Evolutionary conservation across 306 rosid genomes (phyloP), one percentile per base, ranked within the genome.

Genomic region (Cicer cuneatum): DNA sequence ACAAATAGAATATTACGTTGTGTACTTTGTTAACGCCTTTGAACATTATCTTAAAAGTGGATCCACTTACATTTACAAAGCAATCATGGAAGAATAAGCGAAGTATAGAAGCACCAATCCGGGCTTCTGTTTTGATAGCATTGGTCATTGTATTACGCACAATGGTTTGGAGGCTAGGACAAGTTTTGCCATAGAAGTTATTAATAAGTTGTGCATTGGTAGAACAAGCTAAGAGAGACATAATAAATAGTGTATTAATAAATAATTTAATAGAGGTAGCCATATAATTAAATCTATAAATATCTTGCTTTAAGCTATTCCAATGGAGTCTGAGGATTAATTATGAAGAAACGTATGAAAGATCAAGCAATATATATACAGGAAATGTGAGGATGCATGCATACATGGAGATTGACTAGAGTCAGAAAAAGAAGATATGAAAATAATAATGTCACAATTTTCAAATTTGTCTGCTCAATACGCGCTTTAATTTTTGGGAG

Each of bases 181-280:
- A 93, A 47, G 84, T 76, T 47, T 1, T 72, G 0, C 73, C 74
- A 64, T 93, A 93, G 80, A 91, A 93, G 72, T 43, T 63, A 13
- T 84, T 35, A 7, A 86, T 70, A 46, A 93, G 96, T 40, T 91
- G 94, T 6, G 91, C 96, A 77, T 82, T 72, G 67, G 37, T 71
- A 12, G 74, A 69, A 65, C 52, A 80, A 1, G 85, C 48, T 1
- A 85, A 12, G 39, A 86, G 72, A 77, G 74, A 85, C 51, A 80
- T 35, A 37, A 81, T 7, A 10, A 72, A 74, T 14, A 77, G 7
- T 54, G 80, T 14, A 21, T 21, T 21, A 64, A 78, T 66, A 33
- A 79, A 64, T 3, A 83, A 35, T 3, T 52, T 62, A 45, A 69
- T 52, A 33, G 42, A 15, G 10, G 80, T 60, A 0, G 85, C 81